These are phyloP conservation scores for Colletotrichum sp. DNA, from an alignment of 2,329 filamentous ascomycete species.

Conservation along the genomic window DNA sequence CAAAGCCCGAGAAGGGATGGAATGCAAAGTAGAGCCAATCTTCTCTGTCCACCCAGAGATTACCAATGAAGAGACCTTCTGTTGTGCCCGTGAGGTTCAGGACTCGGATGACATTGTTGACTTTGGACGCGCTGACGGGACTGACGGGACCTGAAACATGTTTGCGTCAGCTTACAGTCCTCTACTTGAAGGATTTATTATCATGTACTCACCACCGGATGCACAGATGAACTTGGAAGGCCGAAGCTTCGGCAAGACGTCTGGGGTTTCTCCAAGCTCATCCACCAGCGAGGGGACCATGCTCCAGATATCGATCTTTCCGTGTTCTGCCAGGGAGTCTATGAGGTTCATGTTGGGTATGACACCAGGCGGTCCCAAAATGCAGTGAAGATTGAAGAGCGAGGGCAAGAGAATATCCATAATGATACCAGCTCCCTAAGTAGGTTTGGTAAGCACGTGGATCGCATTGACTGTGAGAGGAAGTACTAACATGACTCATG, in stretches of 20 bases:
- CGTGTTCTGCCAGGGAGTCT: rapidly evolving
- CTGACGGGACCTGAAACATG: not conserved
- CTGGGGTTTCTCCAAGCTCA: not conserved
- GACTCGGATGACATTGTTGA: not conserved
- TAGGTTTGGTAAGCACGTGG: not conserved
- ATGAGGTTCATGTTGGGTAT: not conserved
- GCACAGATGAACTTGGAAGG: not conserved
- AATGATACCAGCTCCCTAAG: not conserved
- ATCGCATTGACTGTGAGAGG: not conserved
- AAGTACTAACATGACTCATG: not conserved
- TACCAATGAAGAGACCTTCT: not conserved
- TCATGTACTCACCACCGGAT: not conserved
- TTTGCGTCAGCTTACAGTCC: not conserved
- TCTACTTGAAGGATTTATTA: not conserved
- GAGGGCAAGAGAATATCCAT: not conserved
- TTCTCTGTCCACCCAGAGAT: not conserved
- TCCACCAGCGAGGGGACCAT: not conserved
- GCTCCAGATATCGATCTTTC: not conserved
- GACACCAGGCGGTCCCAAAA: not conserved
- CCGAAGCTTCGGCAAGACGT: not conserved
- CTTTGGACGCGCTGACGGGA: not conserved
- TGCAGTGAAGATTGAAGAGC: not conserved
- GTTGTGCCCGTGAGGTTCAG: not conserved
- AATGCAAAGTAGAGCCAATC: not conserved
- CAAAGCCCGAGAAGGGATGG: not conserved